A percentile compares a stretch with the other conserved stretches of the same genome.
Conservation (phyloP, 83 land plant species). For the Diphasiastrum complanatum region DNA sequence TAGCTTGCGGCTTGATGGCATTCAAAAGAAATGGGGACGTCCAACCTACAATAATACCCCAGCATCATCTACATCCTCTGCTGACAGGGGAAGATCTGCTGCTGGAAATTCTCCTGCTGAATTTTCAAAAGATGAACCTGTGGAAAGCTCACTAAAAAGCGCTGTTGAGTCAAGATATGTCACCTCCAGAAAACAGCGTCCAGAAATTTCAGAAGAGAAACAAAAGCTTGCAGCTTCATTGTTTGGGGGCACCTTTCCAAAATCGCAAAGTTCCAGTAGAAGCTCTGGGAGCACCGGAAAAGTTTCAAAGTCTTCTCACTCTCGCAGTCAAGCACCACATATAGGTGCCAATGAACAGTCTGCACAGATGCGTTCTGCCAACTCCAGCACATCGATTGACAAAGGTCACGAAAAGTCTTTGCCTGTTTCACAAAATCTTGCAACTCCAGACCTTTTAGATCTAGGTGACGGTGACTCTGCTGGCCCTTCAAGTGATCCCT, state of each 20-base stretch:
- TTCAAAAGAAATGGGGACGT: constrained; percentile 94
- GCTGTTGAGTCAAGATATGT: constrained; percentile 25
- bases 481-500: no score
- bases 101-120: constrained; percentile 2
- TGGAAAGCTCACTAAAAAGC: constrained; percentile 14
- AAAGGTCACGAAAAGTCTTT: no score
- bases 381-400: no score
- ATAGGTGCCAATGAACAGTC: no score
- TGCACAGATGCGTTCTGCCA: no score
- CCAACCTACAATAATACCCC: constrained; percentile 47
- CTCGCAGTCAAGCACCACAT: no score
- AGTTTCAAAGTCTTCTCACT: no score
- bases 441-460: no score
- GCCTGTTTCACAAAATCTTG: no score
- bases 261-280: no score
- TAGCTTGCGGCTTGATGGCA: constrained; percentile 73
- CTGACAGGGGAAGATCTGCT: constrained; percentile 24
- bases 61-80: constrained; percentile 32
- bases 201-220: constrained; percentile 69
- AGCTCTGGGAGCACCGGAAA: no score
- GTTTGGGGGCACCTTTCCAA: constrained; percentile 61
- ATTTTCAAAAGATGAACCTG: constrained; percentile 20
- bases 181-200: constrained; percentile 34
- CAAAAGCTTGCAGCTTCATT: constrained; percentile 93
- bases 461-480: no score